Conservation (phyloP, 768 basidiomycete species). For the Xerocomellus chrysenteron region DNA sequence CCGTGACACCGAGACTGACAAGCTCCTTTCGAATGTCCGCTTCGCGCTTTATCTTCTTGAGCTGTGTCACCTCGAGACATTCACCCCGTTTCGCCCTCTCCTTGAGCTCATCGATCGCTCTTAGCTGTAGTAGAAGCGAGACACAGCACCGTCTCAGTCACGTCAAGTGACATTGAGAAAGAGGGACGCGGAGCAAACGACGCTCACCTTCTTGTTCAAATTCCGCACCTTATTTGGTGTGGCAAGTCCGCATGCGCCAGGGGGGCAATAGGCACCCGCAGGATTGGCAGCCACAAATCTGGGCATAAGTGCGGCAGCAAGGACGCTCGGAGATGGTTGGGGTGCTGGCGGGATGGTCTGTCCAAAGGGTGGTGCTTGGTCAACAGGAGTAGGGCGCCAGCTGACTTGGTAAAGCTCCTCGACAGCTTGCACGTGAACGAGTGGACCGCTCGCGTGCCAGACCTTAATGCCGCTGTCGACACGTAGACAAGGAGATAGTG, state of each 20-base stretch:
- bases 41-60: constrained; percentile 96
- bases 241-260: constrained; percentile 85
- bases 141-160: background rate
- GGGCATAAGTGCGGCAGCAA: too few species aligned
- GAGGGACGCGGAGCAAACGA: background rate
- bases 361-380: too few species aligned
- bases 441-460: constrained; percentile 30
- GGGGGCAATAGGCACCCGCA: constrained; percentile 71
- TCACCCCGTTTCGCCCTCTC: constrained; percentile 89
- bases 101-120: constrained; percentile 98
- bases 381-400: constrained; percentile 35
- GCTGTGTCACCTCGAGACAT: constrained; percentile 89
- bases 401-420: too few species aligned
- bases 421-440: constrained; percentile 53
- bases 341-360: too few species aligned
- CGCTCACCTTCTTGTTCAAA: constrained; percentile 85
- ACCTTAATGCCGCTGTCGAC: too few species aligned
- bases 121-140: constrained; percentile 54
- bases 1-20: constrained; percentile 36
- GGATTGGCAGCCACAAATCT: too few species aligned
- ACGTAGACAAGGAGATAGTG: constrained; percentile 23
- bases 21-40: constrained; percentile 82
- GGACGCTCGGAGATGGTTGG: constrained; percentile 42
- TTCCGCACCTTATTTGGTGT: constrained; percentile 91
- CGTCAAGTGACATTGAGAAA: background rate